Percentiles rank a stretch among this genome's conserved stretches.
These are phyloP conservation scores for Casuarina equisetifolia DNA, from an alignment of 306 rosid genomes.

Conservation along the genomic window DNA sequence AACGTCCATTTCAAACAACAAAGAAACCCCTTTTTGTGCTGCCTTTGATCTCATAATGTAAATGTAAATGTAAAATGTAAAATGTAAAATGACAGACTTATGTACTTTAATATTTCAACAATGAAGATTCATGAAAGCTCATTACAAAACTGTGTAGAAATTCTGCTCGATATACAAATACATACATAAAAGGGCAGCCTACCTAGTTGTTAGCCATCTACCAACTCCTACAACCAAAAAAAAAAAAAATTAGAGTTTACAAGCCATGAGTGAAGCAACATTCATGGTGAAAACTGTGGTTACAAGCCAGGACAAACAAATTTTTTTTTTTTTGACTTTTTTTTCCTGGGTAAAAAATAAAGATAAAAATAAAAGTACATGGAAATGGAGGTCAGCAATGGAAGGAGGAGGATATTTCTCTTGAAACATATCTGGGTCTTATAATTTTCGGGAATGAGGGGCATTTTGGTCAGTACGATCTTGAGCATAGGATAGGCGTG, in stretches of 20 bases:
- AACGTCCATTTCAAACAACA: neutral
- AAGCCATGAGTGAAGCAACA: constrained; percentile 34
- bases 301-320: neutral
- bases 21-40: too few relatives aligned
- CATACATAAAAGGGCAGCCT: constrained; percentile 42
- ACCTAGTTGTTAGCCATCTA: constrained; percentile 60
- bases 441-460: constrained; percentile 16
- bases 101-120: constrained; percentile 7
- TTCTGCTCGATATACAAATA: constrained; percentile 40
- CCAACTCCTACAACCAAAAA: constrained; percentile 40
- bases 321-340: neutral
- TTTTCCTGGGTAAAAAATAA: neutral
- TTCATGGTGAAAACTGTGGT: neutral
- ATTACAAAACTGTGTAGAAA: constrained; percentile 47
- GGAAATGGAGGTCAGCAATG: constrained; percentile 17
- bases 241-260: constrained; percentile 29
- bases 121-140: constrained; percentile 41
- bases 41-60: too few relatives aligned
- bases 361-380: neutral
- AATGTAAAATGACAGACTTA: too few relatives aligned
- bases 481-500: constrained; percentile 13
- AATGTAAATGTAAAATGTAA: too few relatives aligned
- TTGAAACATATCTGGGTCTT: constrained; percentile 28
- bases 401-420: constrained; percentile 13
- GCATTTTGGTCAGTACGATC: constrained; percentile 34